Base-by-base conservation (phyloP, 31 red algal genomes). In the Porphyra umbilicalis region DNA sequence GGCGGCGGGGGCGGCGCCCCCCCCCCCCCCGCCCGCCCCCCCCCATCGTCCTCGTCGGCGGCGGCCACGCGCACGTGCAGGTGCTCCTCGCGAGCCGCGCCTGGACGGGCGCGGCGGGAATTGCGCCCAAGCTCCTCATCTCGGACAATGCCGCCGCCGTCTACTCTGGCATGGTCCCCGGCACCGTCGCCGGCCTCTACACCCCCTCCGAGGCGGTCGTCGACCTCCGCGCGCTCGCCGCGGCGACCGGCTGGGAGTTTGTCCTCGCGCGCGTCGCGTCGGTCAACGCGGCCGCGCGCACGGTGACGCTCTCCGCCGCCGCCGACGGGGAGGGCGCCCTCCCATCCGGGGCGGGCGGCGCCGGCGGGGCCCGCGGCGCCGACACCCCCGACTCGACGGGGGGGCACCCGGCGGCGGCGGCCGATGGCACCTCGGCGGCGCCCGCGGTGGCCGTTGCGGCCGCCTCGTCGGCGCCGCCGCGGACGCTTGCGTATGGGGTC, bases 101-200 rank as follows among this genome's bases (percentile, higher is more conserved):
- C 25, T 71, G 57, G 57, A 71, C 57, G 57, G 57, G 81, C 29
- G 46, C 34, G 29, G 31, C 32, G 46, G 39, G 33, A 7, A 30
- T 6, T 15, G 39, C 34, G 32, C 38, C 57, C 35, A 82, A 89
- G 75, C 42, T 97, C 9, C 83, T 97, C 44, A 76, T 97, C 31
- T 93, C 87, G 4, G 88, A 93, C 18, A 33, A 80, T 6, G 15
- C 81, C 8, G 34, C 67, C 20, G 88, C 90, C 36, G 88, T 91
- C 35, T 98, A 98, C 81, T 93, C 90, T 38, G 96, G 96, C 13
- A 93, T 98, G 96, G 78, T 98, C 7, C 93, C 96, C 8, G 90
- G 85, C 30, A 86, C 85, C 8, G 77, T 98, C 20, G 93, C 96
- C 32, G 92, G 90, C 9, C 81, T 90, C 34, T 79, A 75, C 33